Conservation (phyloP, 228 moss, liverwort and hornwort species). For the Sphagnum fallax region DNA sequence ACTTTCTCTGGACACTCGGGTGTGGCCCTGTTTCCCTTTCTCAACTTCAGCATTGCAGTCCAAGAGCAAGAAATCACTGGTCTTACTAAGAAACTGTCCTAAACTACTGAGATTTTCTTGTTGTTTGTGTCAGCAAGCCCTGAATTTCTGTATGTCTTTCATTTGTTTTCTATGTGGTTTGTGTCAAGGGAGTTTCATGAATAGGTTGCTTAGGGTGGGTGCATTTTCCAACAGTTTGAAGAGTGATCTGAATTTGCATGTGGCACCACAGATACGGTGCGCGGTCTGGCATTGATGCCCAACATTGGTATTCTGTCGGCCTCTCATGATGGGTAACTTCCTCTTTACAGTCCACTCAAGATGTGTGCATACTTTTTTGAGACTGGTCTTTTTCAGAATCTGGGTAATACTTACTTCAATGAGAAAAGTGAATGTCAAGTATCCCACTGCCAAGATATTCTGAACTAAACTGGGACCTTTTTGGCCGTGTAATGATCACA, state of each 20-base stretch:
- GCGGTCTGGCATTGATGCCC: constrained; percentile 74
- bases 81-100: too few relatives aligned
- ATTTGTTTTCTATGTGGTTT: not conserved
- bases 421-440: not conserved
- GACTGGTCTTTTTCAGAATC: not conserved
- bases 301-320: constrained; percentile 85
- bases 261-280: constrained; percentile 81
- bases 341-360: not conserved
- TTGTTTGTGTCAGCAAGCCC: not conserved
- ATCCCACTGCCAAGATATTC: too few relatives aligned
- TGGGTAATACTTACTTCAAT: not conserved
- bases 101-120: too few relatives aligned
- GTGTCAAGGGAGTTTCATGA: too few relatives aligned
- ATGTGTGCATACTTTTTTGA: not conserved
- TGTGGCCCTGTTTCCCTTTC: constrained; percentile 12
- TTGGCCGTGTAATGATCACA: constrained; percentile 1
- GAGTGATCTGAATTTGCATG: constrained; percentile 17
- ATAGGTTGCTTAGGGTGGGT: not conserved
- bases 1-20: constrained; percentile 93
- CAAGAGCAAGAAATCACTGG: not conserved
- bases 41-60: not conserved
- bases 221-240: not conserved
- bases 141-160: not conserved
- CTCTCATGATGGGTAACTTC: constrained; percentile 84
- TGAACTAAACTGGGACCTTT: too few relatives aligned